Evolutionary conservation across 2,329 filamentous ascomycete genomes (phyloP).

Genomic region (Sporothrix humicola): DNA sequence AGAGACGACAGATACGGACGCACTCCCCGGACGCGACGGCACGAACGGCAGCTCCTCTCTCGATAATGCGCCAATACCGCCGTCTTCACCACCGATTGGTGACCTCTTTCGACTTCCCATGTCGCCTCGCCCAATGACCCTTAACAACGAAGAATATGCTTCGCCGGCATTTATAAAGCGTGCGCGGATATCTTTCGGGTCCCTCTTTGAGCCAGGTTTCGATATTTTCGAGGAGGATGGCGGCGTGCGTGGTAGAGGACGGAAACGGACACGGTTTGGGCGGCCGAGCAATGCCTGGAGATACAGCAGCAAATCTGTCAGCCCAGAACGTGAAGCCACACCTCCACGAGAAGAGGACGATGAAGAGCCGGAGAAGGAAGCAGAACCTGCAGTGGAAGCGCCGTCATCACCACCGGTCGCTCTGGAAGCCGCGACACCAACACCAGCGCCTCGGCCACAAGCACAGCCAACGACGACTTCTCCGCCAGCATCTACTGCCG

Average conservation of each 20-base stretch:
- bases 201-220: constrained; percentile 66
- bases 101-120: constrained; percentile 10
- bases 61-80: not conserved
- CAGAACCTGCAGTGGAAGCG: not conserved
- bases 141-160: constrained; percentile 60
- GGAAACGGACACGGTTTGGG: constrained; percentile 73
- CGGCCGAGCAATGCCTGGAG: constrained; percentile 73
- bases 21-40: not conserved
- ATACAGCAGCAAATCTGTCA: constrained; percentile 73
- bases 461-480: not conserved
- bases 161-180: constrained; percentile 83
- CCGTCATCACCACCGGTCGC: constrained; percentile 12
- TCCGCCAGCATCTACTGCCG: not conserved
- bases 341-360: not conserved
- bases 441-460: constrained; percentile 27
- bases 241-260: constrained; percentile 62
- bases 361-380: not conserved
- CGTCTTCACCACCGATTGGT: constrained; percentile 36
- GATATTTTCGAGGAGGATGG: constrained; percentile 76
- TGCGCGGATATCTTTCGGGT: constrained; percentile 70
- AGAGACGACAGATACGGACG: not conserved
- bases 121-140: not conserved
- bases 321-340: constrained; percentile 60
- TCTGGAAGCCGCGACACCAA: constrained; percentile 11
- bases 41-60: not conserved